These are phyloP conservation scores for Podaxis carcinomalis DNA, from an alignment of 768 basidiomycete species.

Conservation along the genomic window DNA sequence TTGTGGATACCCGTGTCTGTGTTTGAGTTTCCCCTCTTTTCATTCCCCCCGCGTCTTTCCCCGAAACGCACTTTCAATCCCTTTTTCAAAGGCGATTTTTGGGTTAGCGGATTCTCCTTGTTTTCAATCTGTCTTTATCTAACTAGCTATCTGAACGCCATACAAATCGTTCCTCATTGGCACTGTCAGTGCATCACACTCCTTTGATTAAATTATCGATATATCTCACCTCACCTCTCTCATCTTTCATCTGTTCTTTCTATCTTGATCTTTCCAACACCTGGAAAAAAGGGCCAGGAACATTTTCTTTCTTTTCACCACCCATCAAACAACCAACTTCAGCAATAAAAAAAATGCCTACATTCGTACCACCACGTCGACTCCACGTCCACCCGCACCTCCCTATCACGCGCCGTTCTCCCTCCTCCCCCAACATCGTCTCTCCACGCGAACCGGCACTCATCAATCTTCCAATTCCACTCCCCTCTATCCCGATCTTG, in stretches of 20 bases:
- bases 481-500: constrained; percentile 38
- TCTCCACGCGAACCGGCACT: constrained; percentile 32
- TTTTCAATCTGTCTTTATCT: neutral
- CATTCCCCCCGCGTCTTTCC: neutral
- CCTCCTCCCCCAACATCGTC: neutral
- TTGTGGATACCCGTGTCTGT: neutral
- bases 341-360: constrained; percentile 1
- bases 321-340: neutral
- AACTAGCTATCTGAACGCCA: neutral
- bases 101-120: neutral
- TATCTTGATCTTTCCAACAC: neutral
- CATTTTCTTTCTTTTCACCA: neutral
- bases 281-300: neutral
- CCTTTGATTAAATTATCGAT: constrained; percentile 6
- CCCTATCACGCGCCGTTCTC: neutral
- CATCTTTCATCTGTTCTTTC: neutral
- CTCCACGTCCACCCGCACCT: neutral
- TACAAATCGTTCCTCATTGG: neutral
- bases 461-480: constrained; percentile 31
- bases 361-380: constrained; percentile 3
- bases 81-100: neutral
- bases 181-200: neutral
- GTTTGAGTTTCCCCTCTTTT: neutral
- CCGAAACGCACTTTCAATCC: neutral
- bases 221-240: neutral